A percentile compares a stretch with the other conserved stretches of the same genome.
Evolutionary conservation across 2,329 filamentous ascomycete species (phyloP).

Genomic region (Nigrograna mackinnonii): DNA sequence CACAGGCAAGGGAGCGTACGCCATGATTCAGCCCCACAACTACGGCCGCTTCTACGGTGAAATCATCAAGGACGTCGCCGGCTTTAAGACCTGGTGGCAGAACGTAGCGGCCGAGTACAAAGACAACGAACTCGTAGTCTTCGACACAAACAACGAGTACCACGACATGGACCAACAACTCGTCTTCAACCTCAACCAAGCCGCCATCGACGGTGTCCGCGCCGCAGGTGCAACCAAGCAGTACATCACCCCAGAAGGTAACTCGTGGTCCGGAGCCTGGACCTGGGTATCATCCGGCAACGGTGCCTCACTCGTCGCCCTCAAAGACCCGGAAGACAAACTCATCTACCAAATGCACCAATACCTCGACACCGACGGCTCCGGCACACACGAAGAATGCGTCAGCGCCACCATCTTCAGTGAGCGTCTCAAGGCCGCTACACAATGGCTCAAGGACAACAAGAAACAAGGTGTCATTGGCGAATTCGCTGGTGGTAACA

Average conservation of each 20-base stretch:
- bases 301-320: conserved; percentile 46
- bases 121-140: conserved; percentile 47
- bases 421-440: conserved; percentile 56
- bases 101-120: conserved; percentile 45
- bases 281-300: conserved; percentile 56
- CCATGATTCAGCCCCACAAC: conserved; percentile 56
- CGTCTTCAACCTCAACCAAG: conserved; percentile 52
- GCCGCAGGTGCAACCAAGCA: conserved; percentile 51
- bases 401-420: conserved; percentile 57
- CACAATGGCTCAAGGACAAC: conserved; percentile 58
- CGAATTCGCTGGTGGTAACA: conserved; percentile 59
- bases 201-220: conserved; percentile 51
- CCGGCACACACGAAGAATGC: conserved; percentile 55
- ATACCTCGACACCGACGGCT: conserved; percentile 62
- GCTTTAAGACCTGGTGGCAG: conserved; percentile 50
- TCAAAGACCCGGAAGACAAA: conserved; percentile 58
- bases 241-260: conserved; percentile 65
- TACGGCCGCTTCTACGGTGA: conserved; percentile 53
- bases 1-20: conserved; percentile 51
- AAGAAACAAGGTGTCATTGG: conserved; percentile 57
- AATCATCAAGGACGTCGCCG: conserved; percentile 47
- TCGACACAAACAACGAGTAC: conserved; percentile 54
- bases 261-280: conserved; percentile 50
- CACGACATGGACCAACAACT: conserved; percentile 49
- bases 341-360: conserved; percentile 66